Percentiles rank a stretch among this genome's conserved stretches.
Evolutionary conservation across 2,329 filamentous ascomycete species (phyloP).

Genomic region (Botrytis pseudocinerea): DNA sequence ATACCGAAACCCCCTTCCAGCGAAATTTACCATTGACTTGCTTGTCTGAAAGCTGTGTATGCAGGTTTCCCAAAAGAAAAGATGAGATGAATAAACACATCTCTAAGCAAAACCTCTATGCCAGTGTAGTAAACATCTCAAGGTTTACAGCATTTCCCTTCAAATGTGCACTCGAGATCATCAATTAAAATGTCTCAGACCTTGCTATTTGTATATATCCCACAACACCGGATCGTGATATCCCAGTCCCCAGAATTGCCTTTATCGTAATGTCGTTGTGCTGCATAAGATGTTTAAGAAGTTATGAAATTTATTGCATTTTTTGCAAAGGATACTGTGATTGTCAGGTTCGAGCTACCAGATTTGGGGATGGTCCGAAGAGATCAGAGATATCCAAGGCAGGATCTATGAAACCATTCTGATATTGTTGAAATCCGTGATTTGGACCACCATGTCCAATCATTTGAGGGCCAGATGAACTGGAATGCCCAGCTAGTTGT

Average conservation of each 20-base stretch:
- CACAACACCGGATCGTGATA: conserved; percentile 12
- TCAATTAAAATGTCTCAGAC: neutral
- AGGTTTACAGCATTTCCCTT: conserved; percentile 9
- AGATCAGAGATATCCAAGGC: conserved; percentile 21
- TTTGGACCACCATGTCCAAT: conserved; percentile 11
- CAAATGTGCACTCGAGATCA: neutral
- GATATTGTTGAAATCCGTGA: conserved; percentile 17
- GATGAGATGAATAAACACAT: conserved; percentile 8
- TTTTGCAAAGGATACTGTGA: neutral
- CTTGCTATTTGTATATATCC: neutral
- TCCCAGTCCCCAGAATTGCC: conserved; percentile 16
- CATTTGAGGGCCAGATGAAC: conserved; percentile 8
- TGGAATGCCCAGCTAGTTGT: conserved; percentile 19
- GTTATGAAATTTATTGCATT: conserved; percentile 12
- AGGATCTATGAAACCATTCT: conserved; percentile 21
- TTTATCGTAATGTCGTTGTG: conserved; percentile 14
- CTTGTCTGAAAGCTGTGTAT: conserved; percentile 2
- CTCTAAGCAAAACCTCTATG: conserved; percentile 13
- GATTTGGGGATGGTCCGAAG: conserved; percentile 16
- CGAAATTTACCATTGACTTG: neutral
- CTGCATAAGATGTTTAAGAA: neutral
- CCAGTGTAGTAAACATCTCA: conserved; percentile 9
- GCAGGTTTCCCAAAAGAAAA: conserved; percentile 8
- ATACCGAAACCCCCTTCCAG: neutral
- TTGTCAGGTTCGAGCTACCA: conserved; percentile 19